A percentile compares a stretch with the other conserved stretches of the same genome.
These are phyloP conservation scores for Cyathus striatus DNA, from an alignment of 768 basidiomycete genomes.

Conservation along the genomic window DNA sequence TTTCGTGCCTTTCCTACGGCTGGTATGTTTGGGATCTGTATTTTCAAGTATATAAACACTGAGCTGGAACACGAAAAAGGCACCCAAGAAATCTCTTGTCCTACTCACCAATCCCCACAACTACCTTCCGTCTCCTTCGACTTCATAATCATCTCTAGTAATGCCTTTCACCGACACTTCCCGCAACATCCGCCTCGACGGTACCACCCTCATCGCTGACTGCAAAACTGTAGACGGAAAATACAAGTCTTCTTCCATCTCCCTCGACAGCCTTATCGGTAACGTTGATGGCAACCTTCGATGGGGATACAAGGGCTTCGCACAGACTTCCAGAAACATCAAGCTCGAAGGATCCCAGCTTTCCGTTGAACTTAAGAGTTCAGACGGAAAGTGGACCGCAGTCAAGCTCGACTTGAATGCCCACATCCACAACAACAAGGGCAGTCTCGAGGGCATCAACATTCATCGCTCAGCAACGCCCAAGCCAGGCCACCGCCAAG, in stretches of 20 bases:
- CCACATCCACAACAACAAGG: background rate
- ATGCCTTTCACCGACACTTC: slow-evolving; percentile 1
- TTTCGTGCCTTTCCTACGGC: too few relatives aligned
- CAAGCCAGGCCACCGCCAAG: background rate
- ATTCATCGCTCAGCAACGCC: background rate
- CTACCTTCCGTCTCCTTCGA: too few relatives aligned
- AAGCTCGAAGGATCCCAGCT: background rate
- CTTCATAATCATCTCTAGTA: too few relatives aligned
- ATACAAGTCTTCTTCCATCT: background rate
- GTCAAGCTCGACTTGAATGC: background rate
- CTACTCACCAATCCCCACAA: too few relatives aligned
- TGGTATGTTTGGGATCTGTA: too few relatives aligned
- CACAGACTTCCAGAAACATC: background rate
- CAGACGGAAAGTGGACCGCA: background rate
- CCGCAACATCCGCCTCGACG: background rate
- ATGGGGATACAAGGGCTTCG: background rate
- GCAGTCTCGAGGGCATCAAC: background rate
- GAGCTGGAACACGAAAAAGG: too few relatives aligned
- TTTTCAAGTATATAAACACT: too few relatives aligned
- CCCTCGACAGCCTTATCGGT: background rate
- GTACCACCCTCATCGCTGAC: background rate
- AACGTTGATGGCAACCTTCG: background rate
- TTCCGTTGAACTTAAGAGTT: background rate
- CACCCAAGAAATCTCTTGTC: too few relatives aligned
- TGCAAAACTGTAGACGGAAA: background rate